Evolutionary conservation across 768 basidiomycete genomes (phyloP), one percentile per base, ranked within the genome.

Genomic region (Paxillus involutus): DNA sequence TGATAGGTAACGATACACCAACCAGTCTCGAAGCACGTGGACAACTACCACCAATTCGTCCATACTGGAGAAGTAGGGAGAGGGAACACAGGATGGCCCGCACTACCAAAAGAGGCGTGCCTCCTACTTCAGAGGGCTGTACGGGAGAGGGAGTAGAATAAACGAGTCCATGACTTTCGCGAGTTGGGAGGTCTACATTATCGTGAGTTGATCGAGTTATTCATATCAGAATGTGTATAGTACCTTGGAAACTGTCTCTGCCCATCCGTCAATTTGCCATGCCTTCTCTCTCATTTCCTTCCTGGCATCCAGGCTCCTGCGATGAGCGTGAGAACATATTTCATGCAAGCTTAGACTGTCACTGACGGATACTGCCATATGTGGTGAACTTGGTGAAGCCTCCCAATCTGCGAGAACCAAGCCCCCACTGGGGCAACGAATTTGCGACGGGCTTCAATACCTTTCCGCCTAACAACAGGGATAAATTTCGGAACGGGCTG

Each of bases 291-390:
- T 81, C 41, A 78, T 84, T 59, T 89, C 85, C 71, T 94, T 96
- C 55, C 96, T 80, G 8, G 80, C 80, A 57, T 92, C 85, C 52
- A 97, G 77, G 62, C 83, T 82, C 52, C 89, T 90, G 56, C 47
- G 47, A 44, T 7, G 37, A 44, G 6, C 32, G 51, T 58, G 55
- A 52, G 52, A 64, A 53, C 14, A 24, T 33, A 48, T 47, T 46
- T 43, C 33, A 30, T 29, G 43, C 55, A 57, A 43, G 16, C 17
- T 47, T 14, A 51, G 19, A 54, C 35, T 45, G 44, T 54, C 55
- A 80, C 86, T 67, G 63, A 93, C 91, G 86, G 86, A 68, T 96
- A 96, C 73, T 98, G 95, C 96, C 96, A 98, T 74, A 98, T 82
- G 73, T 98, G 96, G 68, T 98, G 91, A 8, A 97, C 96, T 60